phyloP scores from a whole-genome alignment of 306 rosid genomes.

The Ceratonia siliqua region DNA sequence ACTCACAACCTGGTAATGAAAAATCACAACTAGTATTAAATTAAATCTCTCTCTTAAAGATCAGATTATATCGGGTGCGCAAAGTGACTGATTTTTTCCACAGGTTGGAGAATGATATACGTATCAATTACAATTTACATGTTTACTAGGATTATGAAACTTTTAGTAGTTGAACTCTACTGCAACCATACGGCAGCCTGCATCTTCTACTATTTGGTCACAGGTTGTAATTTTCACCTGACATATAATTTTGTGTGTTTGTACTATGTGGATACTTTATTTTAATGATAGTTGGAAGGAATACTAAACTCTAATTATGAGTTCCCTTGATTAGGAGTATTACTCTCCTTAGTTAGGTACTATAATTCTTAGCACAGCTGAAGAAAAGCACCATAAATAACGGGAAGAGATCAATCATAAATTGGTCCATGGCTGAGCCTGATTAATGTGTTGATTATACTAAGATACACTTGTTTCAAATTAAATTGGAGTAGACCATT shows the following conservation, averaged over 20 bases:
- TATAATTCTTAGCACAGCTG: conserved; percentile 1
- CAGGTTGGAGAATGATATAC: conserved; percentile 84
- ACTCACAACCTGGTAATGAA: conserved; percentile 49
- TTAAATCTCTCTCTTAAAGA: conserved; percentile 76
- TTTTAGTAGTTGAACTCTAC: conserved; percentile 86
- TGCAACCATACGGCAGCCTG: conserved; percentile 99
- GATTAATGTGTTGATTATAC: conserved; percentile 21
- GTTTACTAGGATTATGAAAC: conserved; percentile 78
- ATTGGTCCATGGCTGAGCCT: conserved; percentile 2
- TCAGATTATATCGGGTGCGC: conserved; percentile 77
- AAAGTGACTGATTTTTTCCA: conserved; percentile 59
- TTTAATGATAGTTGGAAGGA: background rate
- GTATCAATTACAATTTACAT: conserved; percentile 78
- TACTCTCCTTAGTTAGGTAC: conserved; percentile 1
- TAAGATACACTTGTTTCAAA: background rate
- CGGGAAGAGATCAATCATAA: background rate
- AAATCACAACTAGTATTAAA: conserved; percentile 70
- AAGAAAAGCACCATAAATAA: conserved; percentile 17
- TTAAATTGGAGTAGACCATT: background rate
- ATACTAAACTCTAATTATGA: conserved; percentile 11
- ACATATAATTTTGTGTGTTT: background rate
- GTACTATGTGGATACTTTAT: background rate
- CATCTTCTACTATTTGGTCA: conserved; percentile 31
- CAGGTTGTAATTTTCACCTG: background rate
- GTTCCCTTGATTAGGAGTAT: conserved; percentile 23